phyloP scores from a whole-genome alignment of 1,284 basidiomycete species.

The Xanthoconium separans region DNA sequence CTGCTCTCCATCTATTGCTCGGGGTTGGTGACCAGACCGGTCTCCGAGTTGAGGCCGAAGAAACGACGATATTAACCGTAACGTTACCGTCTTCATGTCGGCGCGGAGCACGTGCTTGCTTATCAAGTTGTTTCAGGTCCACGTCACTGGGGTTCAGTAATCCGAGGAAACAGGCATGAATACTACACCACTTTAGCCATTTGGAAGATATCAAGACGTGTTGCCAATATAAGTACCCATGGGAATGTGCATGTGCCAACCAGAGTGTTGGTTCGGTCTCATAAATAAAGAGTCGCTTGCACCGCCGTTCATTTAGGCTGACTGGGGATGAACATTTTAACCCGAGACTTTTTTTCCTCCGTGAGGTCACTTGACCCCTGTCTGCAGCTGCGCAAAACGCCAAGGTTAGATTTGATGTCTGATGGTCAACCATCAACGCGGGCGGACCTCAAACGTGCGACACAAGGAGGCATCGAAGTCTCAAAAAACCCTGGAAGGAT shows the following conservation, averaged over 20 bases:
- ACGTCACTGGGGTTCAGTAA: background rate
- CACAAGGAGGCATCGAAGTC: conserved; percentile 6
- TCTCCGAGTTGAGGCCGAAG: background rate
- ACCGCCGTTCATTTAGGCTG: conserved; percentile 2
- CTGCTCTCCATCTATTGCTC: background rate
- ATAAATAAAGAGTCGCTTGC: background rate
- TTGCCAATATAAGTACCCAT: background rate
- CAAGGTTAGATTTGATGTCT: conserved; percentile 18
- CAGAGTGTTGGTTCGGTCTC: background rate
- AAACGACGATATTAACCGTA: background rate
- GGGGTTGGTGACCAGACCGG: conserved; percentile 1
- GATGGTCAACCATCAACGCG: background rate
- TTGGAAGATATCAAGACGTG: background rate
- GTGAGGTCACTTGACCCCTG: conserved; percentile 2
- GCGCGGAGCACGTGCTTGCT: background rate
- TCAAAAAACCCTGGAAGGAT: background rate
- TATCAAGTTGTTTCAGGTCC: background rate
- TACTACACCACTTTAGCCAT: background rate
- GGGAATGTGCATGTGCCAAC: background rate
- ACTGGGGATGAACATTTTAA: background rate
- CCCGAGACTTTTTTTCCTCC: background rate
- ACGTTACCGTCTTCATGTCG: background rate
- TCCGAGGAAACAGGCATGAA: background rate
- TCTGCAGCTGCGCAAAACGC: background rate
- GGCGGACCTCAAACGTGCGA: conserved; percentile 17